Conservation (phyloP, 129 eudicot genomes). For the Pulicaria dysenterica region DNA sequence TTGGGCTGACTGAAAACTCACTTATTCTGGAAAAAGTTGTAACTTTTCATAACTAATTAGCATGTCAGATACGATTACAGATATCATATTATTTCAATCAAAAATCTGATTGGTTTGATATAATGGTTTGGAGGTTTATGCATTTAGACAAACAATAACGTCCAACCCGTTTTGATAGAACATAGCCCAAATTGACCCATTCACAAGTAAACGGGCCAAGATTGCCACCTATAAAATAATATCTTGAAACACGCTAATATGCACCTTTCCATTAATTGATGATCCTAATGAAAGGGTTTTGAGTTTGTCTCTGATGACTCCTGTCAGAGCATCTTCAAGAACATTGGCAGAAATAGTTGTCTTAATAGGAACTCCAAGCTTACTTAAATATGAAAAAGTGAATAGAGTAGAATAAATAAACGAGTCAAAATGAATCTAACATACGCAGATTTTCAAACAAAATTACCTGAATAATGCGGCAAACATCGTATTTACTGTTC, state of each 20-base stretch:
- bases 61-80: neutral
- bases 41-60: neutral
- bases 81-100: neutral
- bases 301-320: constrained; percentile 75
- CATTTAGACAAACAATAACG: neutral
- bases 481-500: constrained; percentile 94
- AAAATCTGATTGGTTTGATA: neutral
- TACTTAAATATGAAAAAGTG: constrained; percentile 49
- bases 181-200: constrained; percentile 10
- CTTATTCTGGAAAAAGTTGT: neutral
- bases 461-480: constrained; percentile 92
- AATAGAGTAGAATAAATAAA: constrained; percentile 20
- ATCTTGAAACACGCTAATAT: constrained; percentile 4
- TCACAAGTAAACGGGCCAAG: neutral
- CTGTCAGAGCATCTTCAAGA: constrained; percentile 94
- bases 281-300: constrained; percentile 87
- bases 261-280: constrained; percentile 93
- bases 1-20: neutral
- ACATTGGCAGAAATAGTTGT: constrained; percentile 95
- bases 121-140: neutral
- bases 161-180: neutral
- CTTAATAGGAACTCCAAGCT: constrained; percentile 98
- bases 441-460: neutral
- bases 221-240: constrained; percentile 24
- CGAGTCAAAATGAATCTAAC: constrained; percentile 2